These are phyloP conservation scores for Carallia brachiata DNA, from an alignment of 345 rosid species.

Conservation along the genomic window DNA sequence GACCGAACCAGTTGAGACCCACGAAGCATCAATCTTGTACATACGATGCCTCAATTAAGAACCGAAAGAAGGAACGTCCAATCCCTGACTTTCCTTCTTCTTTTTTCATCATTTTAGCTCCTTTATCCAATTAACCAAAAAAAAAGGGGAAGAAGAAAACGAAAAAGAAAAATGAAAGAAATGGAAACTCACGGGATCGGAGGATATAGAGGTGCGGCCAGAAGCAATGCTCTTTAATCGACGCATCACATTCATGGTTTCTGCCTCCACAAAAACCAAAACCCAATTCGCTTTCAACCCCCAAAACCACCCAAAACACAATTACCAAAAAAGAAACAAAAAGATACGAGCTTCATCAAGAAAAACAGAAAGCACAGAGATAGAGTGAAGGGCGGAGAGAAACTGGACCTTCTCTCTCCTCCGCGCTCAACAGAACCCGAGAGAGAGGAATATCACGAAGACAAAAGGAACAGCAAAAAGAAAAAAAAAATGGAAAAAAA, in stretches of 20 bases:
- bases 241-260: slow-evolving; percentile 84
- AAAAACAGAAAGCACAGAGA: slow-evolving; percentile 21
- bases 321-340: neutral
- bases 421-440: slow-evolving; percentile 11
- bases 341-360: neutral
- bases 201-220: slow-evolving; percentile 75
- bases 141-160: neutral
- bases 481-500: neutral
- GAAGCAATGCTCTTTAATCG: slow-evolving; percentile 97
- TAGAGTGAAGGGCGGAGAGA: slow-evolving; percentile 6
- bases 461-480: neutral
- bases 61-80: neutral
- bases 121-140: neutral
- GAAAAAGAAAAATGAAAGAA: neutral
- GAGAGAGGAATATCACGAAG: neutral
- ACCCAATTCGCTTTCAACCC: slow-evolving; percentile 18
- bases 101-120: no score
- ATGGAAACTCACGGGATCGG: slow-evolving; percentile 62
- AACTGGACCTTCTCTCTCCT: slow-evolving; percentile 32
- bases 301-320: neutral
- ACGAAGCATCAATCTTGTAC: neutral
- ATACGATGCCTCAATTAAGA: neutral
- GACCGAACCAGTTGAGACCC: neutral
- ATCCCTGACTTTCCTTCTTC: no score
- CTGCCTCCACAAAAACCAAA: slow-evolving; percentile 17